Base-by-base conservation (phyloP, 768 basidiomycete species). In the Glaciozyma martinii region DNA sequence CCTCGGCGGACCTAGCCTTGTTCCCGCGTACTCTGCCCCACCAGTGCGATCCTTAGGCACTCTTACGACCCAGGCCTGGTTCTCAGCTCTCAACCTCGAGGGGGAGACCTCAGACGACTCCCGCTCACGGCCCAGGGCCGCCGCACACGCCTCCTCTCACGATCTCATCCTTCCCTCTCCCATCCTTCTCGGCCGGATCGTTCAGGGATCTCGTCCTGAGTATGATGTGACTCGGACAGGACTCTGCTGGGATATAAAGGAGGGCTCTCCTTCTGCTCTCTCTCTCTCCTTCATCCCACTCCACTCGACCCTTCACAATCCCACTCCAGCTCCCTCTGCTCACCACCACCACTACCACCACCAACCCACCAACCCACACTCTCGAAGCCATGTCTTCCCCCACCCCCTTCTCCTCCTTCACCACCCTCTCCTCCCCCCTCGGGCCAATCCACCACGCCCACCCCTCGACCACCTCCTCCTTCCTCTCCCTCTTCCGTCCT, bases 361-460 rank as follows among this genome's bases (percentile, higher is more conserved):
- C n/a, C 46, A 12, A 47, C 46, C 46, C n/a, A n/a, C 19, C 42
- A 18, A 43, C 42, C n/a, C 46, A 19, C 18, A 21, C 42, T 43
- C 42, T 43, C 42, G 10, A 40, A 13, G 15, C 27, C 19, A 25
- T 32, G 16, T 52, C 50, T 16, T 29, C 30, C 19, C 52, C 52
- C 21, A 16, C 19, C 30, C 30, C 52, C 52, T 30, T 16, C 52
- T 29, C 18, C n/a, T 40, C 55, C 23, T 13, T 15, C n/a, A 12
- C 55, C 23, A 4, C 55, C 33, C 37, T 56, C 55, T 33, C 55
- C 37, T 56, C 55, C 10, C 55, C 55, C 37, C 55, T 56, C n/a
- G 55, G 55, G 21, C 55, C 55, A 23, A 15, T 56, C 37, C 55
- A 56, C 55, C 37, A 37, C 37, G 32, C 33, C 37, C 55, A 32